Percentiles rank a stretch among this genome's conserved stretches.
These are phyloP conservation scores for Penicillium olsonii DNA, from an alignment of 2,329 filamentous ascomycete genomes.

Conservation along the genomic window DNA sequence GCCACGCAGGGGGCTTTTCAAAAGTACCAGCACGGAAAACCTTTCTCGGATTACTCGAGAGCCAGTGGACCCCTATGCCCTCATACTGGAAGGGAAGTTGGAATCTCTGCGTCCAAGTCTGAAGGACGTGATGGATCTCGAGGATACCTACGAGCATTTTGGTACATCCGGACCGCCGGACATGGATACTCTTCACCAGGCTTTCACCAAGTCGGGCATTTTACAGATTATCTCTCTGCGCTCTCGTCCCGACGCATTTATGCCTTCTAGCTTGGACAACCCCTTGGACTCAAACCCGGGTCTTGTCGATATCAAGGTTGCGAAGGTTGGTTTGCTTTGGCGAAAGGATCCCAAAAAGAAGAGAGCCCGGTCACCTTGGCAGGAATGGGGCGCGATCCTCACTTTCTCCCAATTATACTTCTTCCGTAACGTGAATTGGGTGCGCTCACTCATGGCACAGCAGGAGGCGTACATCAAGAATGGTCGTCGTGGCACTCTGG, in stretches of 20 bases:
- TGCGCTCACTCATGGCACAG: conserved; percentile 87
- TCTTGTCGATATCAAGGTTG: conserved; percentile 95
- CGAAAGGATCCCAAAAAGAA: conserved; percentile 92
- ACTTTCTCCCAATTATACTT: conserved; percentile 97
- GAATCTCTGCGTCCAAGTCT: conserved; percentile 80
- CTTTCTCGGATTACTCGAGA: conserved; percentile 70
- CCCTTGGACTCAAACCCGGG: conserved; percentile 85
- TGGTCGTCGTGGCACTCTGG: conserved; percentile 73
- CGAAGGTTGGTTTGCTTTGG: conserved; percentile 93
- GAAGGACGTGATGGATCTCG: conserved; percentile 87
- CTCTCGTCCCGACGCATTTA: conserved; percentile 92
- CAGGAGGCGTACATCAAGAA: conserved; percentile 79
- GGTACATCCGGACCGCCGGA: conserved; percentile 76
- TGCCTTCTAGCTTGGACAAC: conserved; percentile 83
- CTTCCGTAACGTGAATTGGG: conserved; percentile 90
- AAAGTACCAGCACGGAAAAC: conserved; percentile 64
- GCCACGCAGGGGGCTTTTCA: conserved; percentile 69
- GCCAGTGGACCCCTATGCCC: conserved; percentile 89
- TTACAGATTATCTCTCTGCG: conserved; percentile 93
- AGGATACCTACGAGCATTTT: conserved; percentile 88
- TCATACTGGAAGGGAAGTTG: conserved; percentile 88
- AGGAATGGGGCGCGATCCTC: conserved; percentile 96
- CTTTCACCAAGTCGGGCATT: conserved; percentile 87
- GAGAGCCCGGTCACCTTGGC: conserved; percentile 93
- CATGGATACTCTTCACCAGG: conserved; percentile 77